These are phyloP conservation scores for Alternaria hordeiaustralica DNA, from an alignment of 2,329 filamentous ascomycete genomes.

Conservation along the genomic window DNA sequence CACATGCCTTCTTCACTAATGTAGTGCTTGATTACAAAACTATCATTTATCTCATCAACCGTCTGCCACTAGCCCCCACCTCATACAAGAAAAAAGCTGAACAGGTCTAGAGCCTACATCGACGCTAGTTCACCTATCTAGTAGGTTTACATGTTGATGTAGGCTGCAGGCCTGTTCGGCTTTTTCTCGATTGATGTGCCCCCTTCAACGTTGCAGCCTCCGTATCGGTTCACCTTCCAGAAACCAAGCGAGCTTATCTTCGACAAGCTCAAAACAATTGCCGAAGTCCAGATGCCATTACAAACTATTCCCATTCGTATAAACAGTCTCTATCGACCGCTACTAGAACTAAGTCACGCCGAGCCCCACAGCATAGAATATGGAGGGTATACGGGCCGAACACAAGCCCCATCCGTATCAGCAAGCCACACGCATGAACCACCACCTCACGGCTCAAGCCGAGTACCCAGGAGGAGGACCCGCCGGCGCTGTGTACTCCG, in stretches of 20 bases:
- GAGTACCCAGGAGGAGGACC: constrained; percentile 10
- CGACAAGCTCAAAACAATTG: background rate
- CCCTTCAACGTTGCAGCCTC: background rate
- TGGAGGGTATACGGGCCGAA: background rate
- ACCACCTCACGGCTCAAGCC: background rate
- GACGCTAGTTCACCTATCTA: too few relatives aligned
- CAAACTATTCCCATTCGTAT: background rate
- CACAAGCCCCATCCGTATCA: background rate
- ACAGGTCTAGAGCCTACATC: too few relatives aligned
- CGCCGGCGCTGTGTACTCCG: constrained; percentile 17
- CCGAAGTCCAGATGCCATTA: background rate
- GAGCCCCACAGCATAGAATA: background rate
- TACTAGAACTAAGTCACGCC: background rate
- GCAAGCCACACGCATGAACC: background rate
- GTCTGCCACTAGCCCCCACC: background rate
- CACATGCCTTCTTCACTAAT: background rate
- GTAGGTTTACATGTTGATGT: too few relatives aligned
- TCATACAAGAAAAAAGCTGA: too few relatives aligned
- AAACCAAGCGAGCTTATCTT: background rate
- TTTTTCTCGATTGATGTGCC: too few relatives aligned
- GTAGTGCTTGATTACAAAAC: rapidly evolving
- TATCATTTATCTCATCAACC: background rate
- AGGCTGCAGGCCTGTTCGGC: too few relatives aligned
- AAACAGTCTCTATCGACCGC: background rate
- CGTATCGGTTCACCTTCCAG: background rate